A percentile compares a stretch with the other conserved stretches of the same genome.
These are phyloP conservation scores for Pseudogymnoascus sp. DNA, from an alignment of 2,329 filamentous ascomycete species.

Conservation along the genomic window DNA sequence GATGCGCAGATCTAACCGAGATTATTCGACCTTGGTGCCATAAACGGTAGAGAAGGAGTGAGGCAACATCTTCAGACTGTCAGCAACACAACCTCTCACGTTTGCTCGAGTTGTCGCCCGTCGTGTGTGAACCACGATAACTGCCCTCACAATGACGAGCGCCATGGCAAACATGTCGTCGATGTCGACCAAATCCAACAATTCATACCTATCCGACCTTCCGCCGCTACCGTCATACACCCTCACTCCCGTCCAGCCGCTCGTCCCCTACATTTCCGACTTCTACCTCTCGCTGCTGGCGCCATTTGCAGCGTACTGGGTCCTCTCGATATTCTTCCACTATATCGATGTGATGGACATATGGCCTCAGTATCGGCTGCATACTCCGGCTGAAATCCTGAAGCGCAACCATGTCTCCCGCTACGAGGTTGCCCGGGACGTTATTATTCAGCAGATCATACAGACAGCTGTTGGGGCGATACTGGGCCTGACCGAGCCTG, in stretches of 20 bases:
- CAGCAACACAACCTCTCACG: neutral
- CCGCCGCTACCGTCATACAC: constrained; percentile 82
- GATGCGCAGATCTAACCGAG: constrained; percentile 9
- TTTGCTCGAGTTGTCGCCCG: constrained; percentile 1
- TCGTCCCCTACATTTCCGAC: constrained; percentile 74
- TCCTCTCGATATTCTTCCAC: constrained; percentile 78
- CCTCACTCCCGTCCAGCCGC: constrained; percentile 57
- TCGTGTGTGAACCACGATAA: constrained; percentile 8
- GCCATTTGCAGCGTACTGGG: constrained; percentile 83
- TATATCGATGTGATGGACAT: constrained; percentile 75
- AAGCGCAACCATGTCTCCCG: constrained; percentile 80
- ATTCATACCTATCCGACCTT: constrained; percentile 47
- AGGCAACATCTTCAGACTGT: neutral
- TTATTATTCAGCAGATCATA: constrained; percentile 83
- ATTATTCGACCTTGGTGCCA: constrained; percentile 7
- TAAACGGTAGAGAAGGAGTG: constrained; percentile 2
- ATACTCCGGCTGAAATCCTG: constrained; percentile 85
- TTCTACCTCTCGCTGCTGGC: constrained; percentile 67
- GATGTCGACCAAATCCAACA: constrained; percentile 15
- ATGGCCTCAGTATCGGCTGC: constrained; percentile 84
- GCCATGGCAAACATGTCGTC: constrained; percentile 10
- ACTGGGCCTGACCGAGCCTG: constrained; percentile 63
- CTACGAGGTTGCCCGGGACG: constrained; percentile 80
- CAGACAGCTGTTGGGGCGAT: constrained; percentile 66
- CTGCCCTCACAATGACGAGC: constrained; percentile 4